These are phyloP conservation scores for Margaritispora aquatica DNA, from an alignment of 495 filamentous ascomycete genomes.

Conservation along the genomic window DNA sequence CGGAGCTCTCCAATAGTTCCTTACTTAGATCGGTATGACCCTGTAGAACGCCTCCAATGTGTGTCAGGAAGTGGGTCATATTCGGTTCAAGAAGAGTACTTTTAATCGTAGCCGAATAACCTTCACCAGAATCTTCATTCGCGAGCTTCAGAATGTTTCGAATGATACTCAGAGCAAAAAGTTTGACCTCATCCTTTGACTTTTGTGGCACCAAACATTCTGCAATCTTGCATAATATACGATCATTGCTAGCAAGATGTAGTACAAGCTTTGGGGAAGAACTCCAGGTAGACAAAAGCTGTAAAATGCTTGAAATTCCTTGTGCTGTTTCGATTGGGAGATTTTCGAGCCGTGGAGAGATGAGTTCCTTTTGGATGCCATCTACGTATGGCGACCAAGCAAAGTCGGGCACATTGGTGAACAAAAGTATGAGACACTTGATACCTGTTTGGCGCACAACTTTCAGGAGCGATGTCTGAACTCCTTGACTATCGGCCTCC, in stretches of 20 bases:
- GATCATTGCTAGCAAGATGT: conserved; percentile 59
- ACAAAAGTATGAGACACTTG: conserved; percentile 72
- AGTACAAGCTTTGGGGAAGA: conserved; percentile 55
- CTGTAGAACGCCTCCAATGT: conserved; percentile 58
- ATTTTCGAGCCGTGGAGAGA: conserved; percentile 70
- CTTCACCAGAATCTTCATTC: conserved; percentile 29
- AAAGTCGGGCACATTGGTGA: conserved; percentile 57
- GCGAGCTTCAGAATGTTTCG: conserved; percentile 54
- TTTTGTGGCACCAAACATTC: conserved; percentile 67
- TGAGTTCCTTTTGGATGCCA: conserved; percentile 62
- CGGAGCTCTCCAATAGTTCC: conserved; percentile 65
- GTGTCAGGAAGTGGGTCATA: conserved; percentile 59
- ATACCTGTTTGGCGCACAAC: conserved; percentile 66
- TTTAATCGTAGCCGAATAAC: conserved; percentile 55
- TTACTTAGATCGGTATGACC: conserved; percentile 53
- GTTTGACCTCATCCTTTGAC: conserved; percentile 81
- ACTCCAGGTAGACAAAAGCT: conserved; percentile 76
- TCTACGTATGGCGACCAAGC: conserved; percentile 67
- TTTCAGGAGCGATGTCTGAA: conserved; percentile 54
- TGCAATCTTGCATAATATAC: conserved; percentile 60
- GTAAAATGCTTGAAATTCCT: conserved; percentile 74
- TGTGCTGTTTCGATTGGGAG: conserved; percentile 85
- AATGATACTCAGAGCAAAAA: conserved; percentile 73
- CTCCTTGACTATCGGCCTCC: conserved; percentile 30
- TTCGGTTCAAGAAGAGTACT: conserved; percentile 61